These are phyloP conservation scores for Parsonsia alboflavescens DNA, from an alignment of 257 asterid genomes.

Conservation along the genomic window DNA sequence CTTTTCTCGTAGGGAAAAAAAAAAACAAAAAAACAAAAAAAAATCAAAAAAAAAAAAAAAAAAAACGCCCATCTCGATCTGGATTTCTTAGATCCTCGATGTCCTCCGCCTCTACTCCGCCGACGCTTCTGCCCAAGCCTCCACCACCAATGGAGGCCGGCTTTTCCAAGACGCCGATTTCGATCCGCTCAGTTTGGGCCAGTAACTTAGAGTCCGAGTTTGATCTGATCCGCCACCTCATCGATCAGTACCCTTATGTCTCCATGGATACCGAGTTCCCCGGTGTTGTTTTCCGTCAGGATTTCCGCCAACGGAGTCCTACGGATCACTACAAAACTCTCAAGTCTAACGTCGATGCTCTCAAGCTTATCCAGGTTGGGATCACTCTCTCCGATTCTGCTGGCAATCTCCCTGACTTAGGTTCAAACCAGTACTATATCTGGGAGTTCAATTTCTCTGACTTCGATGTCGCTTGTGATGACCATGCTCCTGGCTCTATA, in stretches of 20 bases:
- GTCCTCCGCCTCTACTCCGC: constrained; percentile 10
- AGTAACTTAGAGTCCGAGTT: constrained; percentile 50
- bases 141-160: neutral
- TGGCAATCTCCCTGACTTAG: constrained; percentile 62
- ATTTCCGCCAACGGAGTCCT: constrained; percentile 35
- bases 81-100: constrained; percentile 14
- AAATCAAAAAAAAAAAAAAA: neutral
- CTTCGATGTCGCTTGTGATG: constrained; percentile 49
- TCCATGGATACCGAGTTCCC: constrained; percentile 88
- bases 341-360: constrained; percentile 61
- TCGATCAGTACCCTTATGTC: constrained; percentile 44
- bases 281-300: constrained; percentile 51
- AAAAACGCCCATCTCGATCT: constrained; percentile 7
- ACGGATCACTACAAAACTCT: constrained; percentile 46
- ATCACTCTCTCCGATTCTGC: constrained; percentile 57
- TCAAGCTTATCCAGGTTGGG: constrained; percentile 78
- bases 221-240: constrained; percentile 34
- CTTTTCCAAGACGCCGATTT: constrained; percentile 13
- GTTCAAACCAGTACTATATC: constrained; percentile 30
- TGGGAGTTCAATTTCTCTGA: constrained; percentile 81
- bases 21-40: neutral
- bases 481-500: constrained; percentile 52
- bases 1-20: neutral
- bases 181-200: constrained; percentile 60
- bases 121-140: constrained; percentile 6